Base-by-base conservation (phyloP, 2,329 filamentous ascomycete genomes). In the Fusarium citri region DNA sequence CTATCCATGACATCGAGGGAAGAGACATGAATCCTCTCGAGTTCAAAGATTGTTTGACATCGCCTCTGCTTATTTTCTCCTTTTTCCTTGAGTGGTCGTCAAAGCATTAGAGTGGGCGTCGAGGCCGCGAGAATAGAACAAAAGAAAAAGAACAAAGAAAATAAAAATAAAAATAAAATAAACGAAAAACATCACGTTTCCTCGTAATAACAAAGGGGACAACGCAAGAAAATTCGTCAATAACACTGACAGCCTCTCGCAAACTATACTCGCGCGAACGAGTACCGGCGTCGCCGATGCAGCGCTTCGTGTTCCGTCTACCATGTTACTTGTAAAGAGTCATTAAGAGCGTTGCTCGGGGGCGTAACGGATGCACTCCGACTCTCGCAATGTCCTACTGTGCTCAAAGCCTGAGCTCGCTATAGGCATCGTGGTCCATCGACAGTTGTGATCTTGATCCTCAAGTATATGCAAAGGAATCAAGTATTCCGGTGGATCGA, bases 211-310 rank as follows among this genome's bases (percentile, higher is more conserved):
- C 73, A 75, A 72, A 75, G 64, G 49, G 65, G 58, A 75, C 43
- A 68, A 75, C 65, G 63, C 65, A 75, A 73, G 58, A 71, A 75
- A 74, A 74, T 60, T 71, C 68, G 68, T 71, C 54, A 66, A 66
- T 56, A 61, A 71, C 68, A 63, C 40, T 41, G 66, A 61, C 53
- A 59, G 58, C 49, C 66, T 54, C 59, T 64, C 62, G 64, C 71
- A 69, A 72, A 57, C 63, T 59, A 68, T 72, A 62, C 72, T 63
- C 70, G 69, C 53, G 68, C 60, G 69, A 66, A 74, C 71, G 69
- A 74, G 73, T 66, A 75, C 59, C 69, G 63, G 70, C 65, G 69
- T 58, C 57, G 34, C 34, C 54, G 65, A 72, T 72, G 49, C 57
- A 72, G 49, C 59, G 56, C 63, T 73, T 64, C 69, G 66, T 74